phyloP scores from a whole-genome alignment of 768 basidiomycete genomes.

The Boletellus emodensis region DNA sequence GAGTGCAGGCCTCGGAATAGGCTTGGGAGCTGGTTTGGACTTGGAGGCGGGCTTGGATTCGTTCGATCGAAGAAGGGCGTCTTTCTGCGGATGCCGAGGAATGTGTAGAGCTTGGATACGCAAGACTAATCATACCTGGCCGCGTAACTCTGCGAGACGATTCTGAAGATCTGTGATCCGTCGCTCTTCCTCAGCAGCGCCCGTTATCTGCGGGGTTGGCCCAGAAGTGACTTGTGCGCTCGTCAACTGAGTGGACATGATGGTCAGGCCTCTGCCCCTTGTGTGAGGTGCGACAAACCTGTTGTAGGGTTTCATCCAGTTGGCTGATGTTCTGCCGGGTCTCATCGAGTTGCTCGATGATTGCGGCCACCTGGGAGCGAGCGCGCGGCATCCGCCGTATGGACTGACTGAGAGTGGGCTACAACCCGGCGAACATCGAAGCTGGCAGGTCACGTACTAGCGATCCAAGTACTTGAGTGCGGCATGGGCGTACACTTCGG shows the following conservation, averaged over 20 bases:
- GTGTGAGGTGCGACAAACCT: constrained; percentile 32
- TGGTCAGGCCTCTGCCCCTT: constrained; percentile 4
- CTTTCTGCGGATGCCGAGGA: constrained; percentile 22
- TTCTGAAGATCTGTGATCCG: constrained; percentile 41
- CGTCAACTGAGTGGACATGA: constrained; percentile 11
- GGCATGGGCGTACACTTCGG: constrained; percentile 73
- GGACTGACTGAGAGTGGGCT: constrained; percentile 36
- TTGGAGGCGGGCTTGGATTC: constrained; percentile 8
- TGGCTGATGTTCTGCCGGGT: constrained; percentile 35
- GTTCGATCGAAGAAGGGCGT: constrained; percentile 23
- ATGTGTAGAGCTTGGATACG: not conserved
- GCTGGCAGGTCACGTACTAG: constrained; percentile 50
- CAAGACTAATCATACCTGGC: constrained; percentile 30
- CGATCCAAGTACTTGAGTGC: constrained; percentile 73
- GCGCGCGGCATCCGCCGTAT: constrained; percentile 49
- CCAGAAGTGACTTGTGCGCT: constrained; percentile 12
- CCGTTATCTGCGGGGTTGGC: constrained; percentile 25
- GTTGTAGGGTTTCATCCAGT: constrained; percentile 35
- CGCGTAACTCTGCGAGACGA: constrained; percentile 38
- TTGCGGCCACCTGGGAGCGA: constrained; percentile 35
- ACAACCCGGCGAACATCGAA: constrained; percentile 21
- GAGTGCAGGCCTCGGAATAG: constrained; percentile 10
- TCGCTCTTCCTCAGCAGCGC: constrained; percentile 38
- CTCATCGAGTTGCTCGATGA: constrained; percentile 38
- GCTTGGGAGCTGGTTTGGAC: constrained; percentile 10